Evolutionary conservation across 2,329 filamentous ascomycete species (phyloP).

Genomic region (Hypoxylon sp.): DNA sequence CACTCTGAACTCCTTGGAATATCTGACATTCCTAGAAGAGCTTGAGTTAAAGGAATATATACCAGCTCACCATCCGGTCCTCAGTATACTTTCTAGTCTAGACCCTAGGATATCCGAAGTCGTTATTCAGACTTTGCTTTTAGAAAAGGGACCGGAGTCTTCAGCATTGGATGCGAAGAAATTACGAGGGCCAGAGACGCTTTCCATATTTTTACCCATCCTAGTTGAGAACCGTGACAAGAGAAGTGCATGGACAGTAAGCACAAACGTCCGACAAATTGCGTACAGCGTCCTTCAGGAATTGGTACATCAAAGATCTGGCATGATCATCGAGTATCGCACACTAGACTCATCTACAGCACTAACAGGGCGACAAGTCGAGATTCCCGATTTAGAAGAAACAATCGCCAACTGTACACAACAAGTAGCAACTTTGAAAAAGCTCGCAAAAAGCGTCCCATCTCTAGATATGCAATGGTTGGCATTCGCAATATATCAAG

Average conservation of each 20-base stretch:
- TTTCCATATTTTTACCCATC: conserved; percentile 57
- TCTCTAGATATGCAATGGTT: conserved; percentile 51
- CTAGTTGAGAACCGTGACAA: conserved; percentile 57
- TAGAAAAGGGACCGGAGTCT: conserved; percentile 51
- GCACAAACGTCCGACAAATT: conserved; percentile 53
- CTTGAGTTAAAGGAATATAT: conserved; percentile 47
- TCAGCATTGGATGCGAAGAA: conserved; percentile 8
- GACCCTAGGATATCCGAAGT: conserved; percentile 56
- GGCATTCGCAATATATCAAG: conserved; percentile 55
- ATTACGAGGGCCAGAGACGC: conserved; percentile 46
- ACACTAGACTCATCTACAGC: conserved; percentile 51
- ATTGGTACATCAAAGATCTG: conserved; percentile 21
- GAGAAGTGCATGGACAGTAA: conserved; percentile 58
- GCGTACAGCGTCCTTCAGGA: conserved; percentile 55
- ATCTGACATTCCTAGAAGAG: conserved; percentile 46
- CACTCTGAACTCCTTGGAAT: conserved; percentile 33
- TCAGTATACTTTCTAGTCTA: conserved; percentile 44
- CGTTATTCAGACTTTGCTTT: conserved; percentile 55
- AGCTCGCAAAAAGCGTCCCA: conserved; percentile 38
- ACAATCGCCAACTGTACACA: conserved; percentile 42
- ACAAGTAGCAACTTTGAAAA: conserved; percentile 47
- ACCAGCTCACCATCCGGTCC: conserved; percentile 45
- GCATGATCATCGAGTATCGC: conserved; percentile 56
- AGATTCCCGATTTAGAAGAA: conserved; percentile 45
- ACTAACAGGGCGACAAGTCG: conserved; percentile 51